Percentiles rank a stretch among this genome's conserved stretches.
Conservation (phyloP, 2,329 filamentous ascomycete species). For the Colletotrichum phormii region DNA sequence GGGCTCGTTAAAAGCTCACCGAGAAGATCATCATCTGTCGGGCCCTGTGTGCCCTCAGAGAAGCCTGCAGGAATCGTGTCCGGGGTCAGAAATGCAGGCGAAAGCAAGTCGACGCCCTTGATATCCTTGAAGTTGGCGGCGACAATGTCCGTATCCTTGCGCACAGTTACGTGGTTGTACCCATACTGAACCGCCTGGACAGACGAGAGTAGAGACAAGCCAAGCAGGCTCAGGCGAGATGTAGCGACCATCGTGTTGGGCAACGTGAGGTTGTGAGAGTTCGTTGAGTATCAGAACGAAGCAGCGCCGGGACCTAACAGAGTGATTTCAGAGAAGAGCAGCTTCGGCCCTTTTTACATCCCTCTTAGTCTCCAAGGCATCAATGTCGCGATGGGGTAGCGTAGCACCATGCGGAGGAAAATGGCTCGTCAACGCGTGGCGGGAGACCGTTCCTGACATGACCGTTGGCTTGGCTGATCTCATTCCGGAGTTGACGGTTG, state of each 20-base stretch:
- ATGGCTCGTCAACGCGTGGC: constrained; percentile 11
- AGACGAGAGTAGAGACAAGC: constrained; percentile 27
- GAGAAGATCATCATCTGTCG: constrained; percentile 40
- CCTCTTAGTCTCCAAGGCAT: not conserved
- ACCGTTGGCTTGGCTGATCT: constrained; percentile 27
- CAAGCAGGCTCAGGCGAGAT: constrained; percentile 26
- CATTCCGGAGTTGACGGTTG: constrained; percentile 9
- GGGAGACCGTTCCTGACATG: constrained; percentile 14
- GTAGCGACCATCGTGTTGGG: constrained; percentile 13
- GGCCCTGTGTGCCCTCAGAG: constrained; percentile 44
- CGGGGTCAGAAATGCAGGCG: constrained; percentile 41
- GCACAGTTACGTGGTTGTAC: constrained; percentile 34
- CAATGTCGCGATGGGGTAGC: not conserved
- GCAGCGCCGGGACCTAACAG: not conserved
- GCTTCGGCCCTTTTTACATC: not conserved
- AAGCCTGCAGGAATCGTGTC: constrained; percentile 42
- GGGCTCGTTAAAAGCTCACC: not conserved
- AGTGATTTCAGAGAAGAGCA: not conserved
- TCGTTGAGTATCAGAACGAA: not conserved
- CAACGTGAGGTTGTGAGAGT: not conserved
- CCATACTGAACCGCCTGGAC: constrained; percentile 34
- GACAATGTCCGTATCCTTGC: constrained; percentile 30
- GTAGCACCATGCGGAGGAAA: not conserved
- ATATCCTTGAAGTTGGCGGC: constrained; percentile 32
- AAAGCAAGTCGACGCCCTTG: constrained; percentile 40